A percentile compares a stretch with the other conserved stretches of the same genome.
Evolutionary conservation across 1,139 yeast genomes (phyloP).

Genomic region (Hyphopichia burtonii): DNA sequence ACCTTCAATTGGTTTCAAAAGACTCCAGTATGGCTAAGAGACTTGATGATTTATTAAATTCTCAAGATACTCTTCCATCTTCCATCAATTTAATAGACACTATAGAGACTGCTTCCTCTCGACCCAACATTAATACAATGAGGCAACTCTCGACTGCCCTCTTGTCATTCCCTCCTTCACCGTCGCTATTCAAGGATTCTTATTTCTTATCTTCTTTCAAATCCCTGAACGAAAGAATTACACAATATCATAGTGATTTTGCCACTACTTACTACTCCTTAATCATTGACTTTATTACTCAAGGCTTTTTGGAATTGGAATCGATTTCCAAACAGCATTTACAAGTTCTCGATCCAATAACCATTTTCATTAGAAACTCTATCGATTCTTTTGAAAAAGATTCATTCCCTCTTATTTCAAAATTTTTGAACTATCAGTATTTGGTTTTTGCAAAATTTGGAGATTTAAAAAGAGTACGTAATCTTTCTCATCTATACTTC

Average conservation of each 20-base stretch:
- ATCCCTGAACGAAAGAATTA: neutral
- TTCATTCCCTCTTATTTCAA: neutral
- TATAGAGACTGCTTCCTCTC: neutral
- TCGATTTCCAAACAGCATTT: neutral
- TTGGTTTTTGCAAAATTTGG: constrained; percentile 13
- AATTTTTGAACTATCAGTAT: neutral
- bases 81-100: neutral
- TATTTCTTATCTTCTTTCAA: neutral
- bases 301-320: neutral
- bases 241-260: neutral
- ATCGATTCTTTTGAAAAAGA: neutral
- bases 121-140: neutral
- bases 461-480: constrained; percentile 28
- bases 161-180: neutral
- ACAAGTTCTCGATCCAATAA: neutral
- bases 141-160: neutral
- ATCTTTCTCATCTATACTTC: constrained; percentile 25
- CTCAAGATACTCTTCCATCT: neutral
- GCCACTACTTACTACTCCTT: neutral
- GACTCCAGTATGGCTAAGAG: neutral
- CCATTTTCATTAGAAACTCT: neutral
- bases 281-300: neutral
- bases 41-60: neutral
- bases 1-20: neutral
- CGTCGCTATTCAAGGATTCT: neutral